Percentiles rank a stretch among this genome's conserved stretches.
phyloP scores from a whole-genome alignment of 1,139 yeast genomes.

The Blastobotrys illinoisensis region DNA sequence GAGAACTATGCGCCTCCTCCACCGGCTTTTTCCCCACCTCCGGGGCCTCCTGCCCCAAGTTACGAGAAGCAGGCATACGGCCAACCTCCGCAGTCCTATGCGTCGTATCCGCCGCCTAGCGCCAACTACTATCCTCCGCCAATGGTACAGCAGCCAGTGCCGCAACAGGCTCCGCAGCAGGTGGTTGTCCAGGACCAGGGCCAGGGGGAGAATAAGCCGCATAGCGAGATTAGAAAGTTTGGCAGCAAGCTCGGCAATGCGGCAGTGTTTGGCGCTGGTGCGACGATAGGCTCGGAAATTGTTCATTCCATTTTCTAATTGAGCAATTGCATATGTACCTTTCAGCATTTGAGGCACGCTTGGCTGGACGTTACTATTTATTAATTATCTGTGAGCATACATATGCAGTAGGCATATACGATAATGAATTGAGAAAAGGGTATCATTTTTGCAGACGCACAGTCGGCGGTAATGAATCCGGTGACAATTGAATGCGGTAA shows the following conservation, averaged over 20 bases:
- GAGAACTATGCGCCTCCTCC: conserved; percentile 19
- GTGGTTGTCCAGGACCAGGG: conserved; percentile 28
- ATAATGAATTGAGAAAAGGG: not conserved
- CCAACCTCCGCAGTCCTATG: conserved; percentile 13
- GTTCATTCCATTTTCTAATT: conserved; percentile 74
- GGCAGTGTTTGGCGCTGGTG: conserved; percentile 96
- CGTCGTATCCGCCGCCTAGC: conserved; percentile 41
- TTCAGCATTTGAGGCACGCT: not conserved
- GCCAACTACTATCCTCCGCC: conserved; percentile 20
- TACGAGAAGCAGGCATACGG: conserved; percentile 33
- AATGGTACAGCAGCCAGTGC: conserved; percentile 25
- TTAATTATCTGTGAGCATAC: not conserved
- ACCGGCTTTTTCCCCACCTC: conserved; percentile 14
- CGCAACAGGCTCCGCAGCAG: conserved; percentile 25
- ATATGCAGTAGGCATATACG: not conserved
- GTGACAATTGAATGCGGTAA: too few relatives aligned
- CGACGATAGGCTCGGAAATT: conserved; percentile 83
- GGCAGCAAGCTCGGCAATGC: conserved; percentile 89
- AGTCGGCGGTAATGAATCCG: not conserved
- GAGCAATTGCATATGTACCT: not conserved
- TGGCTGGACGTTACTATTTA: not conserved
- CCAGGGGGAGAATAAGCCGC: conserved; percentile 20
- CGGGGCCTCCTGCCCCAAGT: conserved; percentile 4
- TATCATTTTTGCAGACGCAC: not conserved
- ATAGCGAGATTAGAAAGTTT: conserved; percentile 47